phyloP scores from a whole-genome alignment of 495 filamentous ascomycete genomes.

The Aspergillus biplanus region DNA sequence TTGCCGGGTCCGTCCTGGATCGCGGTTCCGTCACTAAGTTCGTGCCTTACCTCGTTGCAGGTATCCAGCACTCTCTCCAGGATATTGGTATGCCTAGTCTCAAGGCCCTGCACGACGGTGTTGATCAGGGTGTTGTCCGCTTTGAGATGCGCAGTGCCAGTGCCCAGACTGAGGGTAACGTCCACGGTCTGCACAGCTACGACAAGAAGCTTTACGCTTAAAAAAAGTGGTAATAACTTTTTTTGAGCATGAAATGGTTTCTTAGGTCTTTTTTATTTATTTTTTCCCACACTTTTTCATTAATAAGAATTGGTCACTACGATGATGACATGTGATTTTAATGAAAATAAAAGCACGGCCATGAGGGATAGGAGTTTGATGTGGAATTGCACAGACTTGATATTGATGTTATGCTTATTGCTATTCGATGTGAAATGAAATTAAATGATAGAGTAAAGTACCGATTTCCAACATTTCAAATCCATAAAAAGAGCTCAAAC shows the following conservation, averaged over 20 bases:
- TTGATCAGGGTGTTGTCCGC: constrained; percentile 75
- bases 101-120: constrained; percentile 72
- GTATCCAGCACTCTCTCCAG: constrained; percentile 95
- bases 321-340: constrained; percentile 37
- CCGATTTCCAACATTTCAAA: too few relatives aligned
- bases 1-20: constrained; percentile 76
- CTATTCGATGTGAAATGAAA: constrained; percentile 15
- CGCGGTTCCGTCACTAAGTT: constrained; percentile 89
- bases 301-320: constrained; percentile 31
- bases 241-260: constrained; percentile 3
- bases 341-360: constrained; percentile 43
- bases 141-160: constrained; percentile 95
- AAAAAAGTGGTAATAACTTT: constrained; percentile 20
- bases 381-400: constrained; percentile 15
- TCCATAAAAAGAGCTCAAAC: too few relatives aligned
- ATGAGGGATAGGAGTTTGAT: constrained; percentile 39
- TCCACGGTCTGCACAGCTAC: constrained; percentile 95
- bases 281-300: constrained; percentile 26
- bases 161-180: constrained; percentile 92
- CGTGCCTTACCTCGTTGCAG: constrained; percentile 90
- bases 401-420: constrained; percentile 9
- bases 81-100: constrained; percentile 88
- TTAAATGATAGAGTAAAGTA: constrained; percentile 1
- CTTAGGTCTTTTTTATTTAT: constrained; percentile 19
- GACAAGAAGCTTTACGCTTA: constrained; percentile 99